These are phyloP conservation scores for Fagus crenata DNA, from an alignment of 306 rosid genomes.

Conservation along the genomic window DNA sequence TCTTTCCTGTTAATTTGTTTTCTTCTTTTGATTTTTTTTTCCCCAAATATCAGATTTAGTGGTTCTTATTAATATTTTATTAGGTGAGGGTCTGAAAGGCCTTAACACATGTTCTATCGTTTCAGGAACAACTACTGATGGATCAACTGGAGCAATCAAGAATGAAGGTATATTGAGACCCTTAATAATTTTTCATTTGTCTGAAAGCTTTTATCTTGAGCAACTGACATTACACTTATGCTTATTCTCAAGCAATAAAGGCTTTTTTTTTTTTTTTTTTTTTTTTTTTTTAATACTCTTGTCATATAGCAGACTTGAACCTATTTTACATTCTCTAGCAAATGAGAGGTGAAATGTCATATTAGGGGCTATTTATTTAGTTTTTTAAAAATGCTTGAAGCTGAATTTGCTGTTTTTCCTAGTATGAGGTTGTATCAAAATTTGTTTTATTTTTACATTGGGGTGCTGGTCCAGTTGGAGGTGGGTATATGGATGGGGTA, in stretches of 20 bases:
- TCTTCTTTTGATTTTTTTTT: not conserved
- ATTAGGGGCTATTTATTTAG: not conserved
- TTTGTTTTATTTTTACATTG: not conserved
- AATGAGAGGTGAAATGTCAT: not conserved
- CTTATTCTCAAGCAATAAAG: not conserved
- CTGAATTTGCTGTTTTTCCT: not conserved
- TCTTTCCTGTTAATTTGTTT: slow-evolving; percentile 4
- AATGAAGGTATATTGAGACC: slow-evolving; percentile 58
- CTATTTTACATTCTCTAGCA: not conserved
- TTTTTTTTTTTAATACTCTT: not conserved
- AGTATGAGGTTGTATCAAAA: not conserved
- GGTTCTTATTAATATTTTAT: slow-evolving; percentile 1
- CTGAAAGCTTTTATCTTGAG: not conserved
- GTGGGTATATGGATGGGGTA: not conserved
- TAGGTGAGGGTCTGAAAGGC: slow-evolving; percentile 13
- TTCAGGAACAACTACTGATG: slow-evolving; percentile 83
- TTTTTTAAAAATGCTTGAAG: not conserved
- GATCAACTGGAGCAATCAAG: slow-evolving; percentile 86
- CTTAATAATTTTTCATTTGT: not conserved
- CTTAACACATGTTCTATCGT: slow-evolving; percentile 29
- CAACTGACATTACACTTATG: not conserved
- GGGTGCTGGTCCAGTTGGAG: not conserved
- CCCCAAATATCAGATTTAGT: not conserved
- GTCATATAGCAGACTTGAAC: not conserved
- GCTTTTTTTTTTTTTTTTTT: no score